A percentile compares a stretch with the other conserved stretches of the same genome.
These are phyloP conservation scores for Pythium chondricola DNA, from an alignment of 352 stramenopile genomes.

Conservation along the genomic window DNA sequence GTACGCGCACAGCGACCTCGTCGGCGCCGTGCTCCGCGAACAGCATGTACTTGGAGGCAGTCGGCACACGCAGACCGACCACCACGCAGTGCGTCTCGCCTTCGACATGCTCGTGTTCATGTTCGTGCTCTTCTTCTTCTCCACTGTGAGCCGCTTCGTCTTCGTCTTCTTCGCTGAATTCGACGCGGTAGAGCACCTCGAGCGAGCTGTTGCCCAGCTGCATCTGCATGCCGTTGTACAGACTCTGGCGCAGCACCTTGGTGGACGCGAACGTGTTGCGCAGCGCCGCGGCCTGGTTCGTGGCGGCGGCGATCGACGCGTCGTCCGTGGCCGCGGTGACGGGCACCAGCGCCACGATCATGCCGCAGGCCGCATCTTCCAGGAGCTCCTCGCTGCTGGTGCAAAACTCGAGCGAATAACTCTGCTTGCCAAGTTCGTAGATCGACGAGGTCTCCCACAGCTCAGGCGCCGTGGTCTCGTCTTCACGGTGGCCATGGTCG, in stretches of 20 bases:
- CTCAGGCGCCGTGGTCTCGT: background rate
- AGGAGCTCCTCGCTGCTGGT: constrained; percentile 1
- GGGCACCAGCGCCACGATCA: constrained; percentile 1
- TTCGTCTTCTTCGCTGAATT: constrained; percentile 8
- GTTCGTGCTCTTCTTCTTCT: background rate
- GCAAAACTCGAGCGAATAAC: constrained; percentile 4
- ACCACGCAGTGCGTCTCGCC: constrained; percentile 10
- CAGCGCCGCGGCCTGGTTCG: background rate
- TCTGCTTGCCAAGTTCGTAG: background rate
- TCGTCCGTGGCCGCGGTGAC: background rate
- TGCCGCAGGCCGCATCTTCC: background rate
- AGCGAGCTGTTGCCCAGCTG: background rate
- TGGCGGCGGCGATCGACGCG: background rate
- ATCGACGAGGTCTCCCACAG: background rate
- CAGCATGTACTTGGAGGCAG: constrained; percentile 15
- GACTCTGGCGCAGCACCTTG: background rate
- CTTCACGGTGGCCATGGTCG: background rate
- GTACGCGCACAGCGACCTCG: constrained; percentile 8
- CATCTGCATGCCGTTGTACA: background rate
- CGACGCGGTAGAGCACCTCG: constrained; percentile 21
- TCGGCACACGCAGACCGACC: constrained; percentile 7
- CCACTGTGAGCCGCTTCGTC: too few relatives aligned
- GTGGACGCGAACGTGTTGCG: background rate
- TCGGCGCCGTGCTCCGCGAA: constrained; percentile 19
- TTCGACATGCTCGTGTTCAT: constrained; percentile 1